A percentile compares a stretch with the other conserved stretches of the same genome.
Conservation (phyloP, 257 asterid genomes). For the Solanum gandarillasii region DNA sequence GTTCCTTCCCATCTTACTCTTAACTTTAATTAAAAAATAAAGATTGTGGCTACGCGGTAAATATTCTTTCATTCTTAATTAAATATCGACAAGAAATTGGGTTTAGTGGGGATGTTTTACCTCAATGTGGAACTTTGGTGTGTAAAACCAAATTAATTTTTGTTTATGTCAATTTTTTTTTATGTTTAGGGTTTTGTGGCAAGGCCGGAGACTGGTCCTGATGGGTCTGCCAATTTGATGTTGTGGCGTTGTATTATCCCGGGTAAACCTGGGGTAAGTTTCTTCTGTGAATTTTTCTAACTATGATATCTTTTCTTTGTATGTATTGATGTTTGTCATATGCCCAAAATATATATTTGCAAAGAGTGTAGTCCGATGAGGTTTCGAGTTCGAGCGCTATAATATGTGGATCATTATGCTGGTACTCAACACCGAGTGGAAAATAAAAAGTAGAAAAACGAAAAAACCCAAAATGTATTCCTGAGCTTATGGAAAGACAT, state of each 20-base stretch:
- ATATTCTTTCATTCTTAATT: neutral
- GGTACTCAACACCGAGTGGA: too few species aligned
- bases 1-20: neutral
- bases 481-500: neutral
- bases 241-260: constrained; percentile 21
- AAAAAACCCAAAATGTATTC: neutral
- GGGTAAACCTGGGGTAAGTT: constrained; percentile 21
- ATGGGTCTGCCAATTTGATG: constrained; percentile 20
- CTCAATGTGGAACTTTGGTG: neutral
- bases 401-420: neutral
- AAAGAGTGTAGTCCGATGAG: neutral
- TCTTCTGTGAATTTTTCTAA: neutral
- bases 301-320: neutral
- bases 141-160: neutral
- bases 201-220: constrained; percentile 15
- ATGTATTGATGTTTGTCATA: neutral
- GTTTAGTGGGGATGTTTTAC: neutral
- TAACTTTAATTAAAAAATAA: neutral
- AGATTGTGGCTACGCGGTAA: too few species aligned
- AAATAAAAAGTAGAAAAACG: neutral
- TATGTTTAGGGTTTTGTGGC: constrained; percentile 24
- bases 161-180: neutral
- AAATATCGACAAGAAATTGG: neutral
- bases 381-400: neutral
- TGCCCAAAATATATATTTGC: neutral